These are phyloP conservation scores for Tetracladium setigerum DNA, from an alignment of 495 filamentous ascomycete species.

Conservation along the genomic window DNA sequence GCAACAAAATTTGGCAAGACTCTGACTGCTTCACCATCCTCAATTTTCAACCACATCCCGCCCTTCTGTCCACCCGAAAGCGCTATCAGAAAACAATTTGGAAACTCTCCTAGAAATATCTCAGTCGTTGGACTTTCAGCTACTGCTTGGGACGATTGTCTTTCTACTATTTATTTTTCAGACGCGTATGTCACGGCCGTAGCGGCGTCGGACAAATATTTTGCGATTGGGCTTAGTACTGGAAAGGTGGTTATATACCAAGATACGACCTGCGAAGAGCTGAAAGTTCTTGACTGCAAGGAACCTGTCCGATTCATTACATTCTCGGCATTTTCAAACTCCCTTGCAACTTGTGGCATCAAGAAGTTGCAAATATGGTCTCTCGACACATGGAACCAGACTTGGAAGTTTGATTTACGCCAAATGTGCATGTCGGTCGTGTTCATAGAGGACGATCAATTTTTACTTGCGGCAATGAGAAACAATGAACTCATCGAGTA, in stretches of 20 bases:
- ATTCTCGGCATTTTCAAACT: constrained; percentile 39
- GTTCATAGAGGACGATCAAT: neutral
- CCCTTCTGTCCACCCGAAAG: constrained; percentile 28
- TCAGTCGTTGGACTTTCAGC: constrained; percentile 9
- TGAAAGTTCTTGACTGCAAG: constrained; percentile 46
- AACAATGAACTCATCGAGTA: no score
- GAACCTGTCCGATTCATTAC: constrained; percentile 48
- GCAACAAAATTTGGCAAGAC: constrained; percentile 29
- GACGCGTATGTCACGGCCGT: neutral
- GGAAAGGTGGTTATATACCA: constrained; percentile 1
- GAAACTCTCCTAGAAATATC: constrained; percentile 4
- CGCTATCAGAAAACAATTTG: constrained; percentile 16
- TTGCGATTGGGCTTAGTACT: neutral
- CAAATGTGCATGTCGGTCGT: neutral
- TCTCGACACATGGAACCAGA: constrained; percentile 38
- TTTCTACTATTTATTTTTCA: constrained; percentile 1
- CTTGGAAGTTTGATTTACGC: neutral
- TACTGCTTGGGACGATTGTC: constrained; percentile 22
- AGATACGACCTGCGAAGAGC: neutral
- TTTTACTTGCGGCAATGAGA: no score
- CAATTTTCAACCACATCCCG: constrained; percentile 31
- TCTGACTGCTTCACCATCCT: constrained; percentile 22
- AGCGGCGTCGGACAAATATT: neutral
- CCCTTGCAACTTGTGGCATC: constrained; percentile 46
- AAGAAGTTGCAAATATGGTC: constrained; percentile 30